These are phyloP conservation scores for Piloderma croceum DNA, from an alignment of 768 basidiomycete genomes.

Conservation along the genomic window DNA sequence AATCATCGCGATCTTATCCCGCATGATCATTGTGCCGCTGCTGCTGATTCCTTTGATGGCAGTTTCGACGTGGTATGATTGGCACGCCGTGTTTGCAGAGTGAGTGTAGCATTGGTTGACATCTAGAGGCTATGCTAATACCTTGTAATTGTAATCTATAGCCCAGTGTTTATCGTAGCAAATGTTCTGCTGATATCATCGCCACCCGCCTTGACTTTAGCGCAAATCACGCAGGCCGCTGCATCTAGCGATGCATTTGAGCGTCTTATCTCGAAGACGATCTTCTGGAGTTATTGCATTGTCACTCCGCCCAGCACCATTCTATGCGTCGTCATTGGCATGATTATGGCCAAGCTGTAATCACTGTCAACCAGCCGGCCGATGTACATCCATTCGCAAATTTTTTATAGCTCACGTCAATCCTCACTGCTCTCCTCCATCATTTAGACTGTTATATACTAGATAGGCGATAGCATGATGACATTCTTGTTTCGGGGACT, in stretches of 20 bases:
- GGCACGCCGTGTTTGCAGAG: slow-evolving; percentile 69
- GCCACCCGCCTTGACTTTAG: slow-evolving; percentile 73
- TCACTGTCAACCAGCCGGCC: too few relatives aligned
- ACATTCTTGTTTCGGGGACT: too few relatives aligned
- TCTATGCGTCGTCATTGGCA: slow-evolving; percentile 66
- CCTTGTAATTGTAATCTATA: slow-evolving; percentile 27
- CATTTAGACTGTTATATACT: too few relatives aligned
- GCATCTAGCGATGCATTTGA: slow-evolving; percentile 83
- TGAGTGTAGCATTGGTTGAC: slow-evolving; percentile 35
- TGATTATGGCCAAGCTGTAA: slow-evolving; percentile 54
- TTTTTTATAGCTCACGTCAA: too few relatives aligned
- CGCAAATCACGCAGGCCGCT: slow-evolving; percentile 81
- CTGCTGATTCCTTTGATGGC: slow-evolving; percentile 74
- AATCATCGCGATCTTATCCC: slow-evolving; percentile 69
- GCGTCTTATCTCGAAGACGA: slow-evolving; percentile 81
- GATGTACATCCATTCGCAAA: too few relatives aligned
- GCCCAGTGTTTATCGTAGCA: slow-evolving; percentile 83
- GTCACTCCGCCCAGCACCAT: slow-evolving; percentile 85
- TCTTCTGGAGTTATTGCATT: slow-evolving; percentile 90
- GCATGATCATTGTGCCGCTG: slow-evolving; percentile 85
- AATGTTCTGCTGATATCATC: slow-evolving; percentile 78
- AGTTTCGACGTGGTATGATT: slow-evolving; percentile 50
- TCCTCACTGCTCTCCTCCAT: too few relatives aligned
- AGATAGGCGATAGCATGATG: too few relatives aligned
- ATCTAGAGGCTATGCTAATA: too few relatives aligned